phyloP scores from a whole-genome alignment of 73 alveolate species.

The Paramecium tetraurelia region DNA sequence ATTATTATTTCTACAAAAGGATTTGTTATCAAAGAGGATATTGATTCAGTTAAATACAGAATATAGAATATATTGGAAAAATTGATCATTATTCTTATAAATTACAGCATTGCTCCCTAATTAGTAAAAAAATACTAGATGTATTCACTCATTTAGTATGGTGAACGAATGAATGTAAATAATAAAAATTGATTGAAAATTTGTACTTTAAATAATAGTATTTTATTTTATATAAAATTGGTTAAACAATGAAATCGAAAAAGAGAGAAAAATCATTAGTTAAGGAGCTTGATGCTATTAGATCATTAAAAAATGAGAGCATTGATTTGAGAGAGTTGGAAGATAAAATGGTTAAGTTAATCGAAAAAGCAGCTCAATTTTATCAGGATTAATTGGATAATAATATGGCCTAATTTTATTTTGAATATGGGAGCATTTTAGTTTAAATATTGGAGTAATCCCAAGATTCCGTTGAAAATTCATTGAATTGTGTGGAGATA shows the following conservation, averaged over 20 bases:
- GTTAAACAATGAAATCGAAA: neutral
- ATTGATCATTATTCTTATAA: neutral
- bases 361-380: constrained; percentile 7
- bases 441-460: constrained; percentile 1
- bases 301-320: neutral
- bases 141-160: neutral
- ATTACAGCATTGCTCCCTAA: neutral
- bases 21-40: neutral
- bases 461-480: neutral
- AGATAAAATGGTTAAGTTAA: neutral
- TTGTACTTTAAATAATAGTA: neutral
- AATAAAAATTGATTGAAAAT: neutral
- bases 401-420: constrained; percentile 27
- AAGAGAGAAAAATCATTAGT: neutral
- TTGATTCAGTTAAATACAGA: neutral
- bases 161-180: neutral
- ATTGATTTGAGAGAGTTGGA: neutral
- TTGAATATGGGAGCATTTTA: constrained; percentile 25
- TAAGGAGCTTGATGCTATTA: neutral
- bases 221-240: neutral
- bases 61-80: too few relatives aligned
- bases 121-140: neutral
- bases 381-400: constrained; percentile 29
- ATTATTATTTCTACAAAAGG: too few relatives aligned
- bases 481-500: constrained; percentile 35